These are phyloP conservation scores for Coelastrella sp. DNA, from an alignment of 139 green algal genomes.

Conservation along the genomic window DNA sequence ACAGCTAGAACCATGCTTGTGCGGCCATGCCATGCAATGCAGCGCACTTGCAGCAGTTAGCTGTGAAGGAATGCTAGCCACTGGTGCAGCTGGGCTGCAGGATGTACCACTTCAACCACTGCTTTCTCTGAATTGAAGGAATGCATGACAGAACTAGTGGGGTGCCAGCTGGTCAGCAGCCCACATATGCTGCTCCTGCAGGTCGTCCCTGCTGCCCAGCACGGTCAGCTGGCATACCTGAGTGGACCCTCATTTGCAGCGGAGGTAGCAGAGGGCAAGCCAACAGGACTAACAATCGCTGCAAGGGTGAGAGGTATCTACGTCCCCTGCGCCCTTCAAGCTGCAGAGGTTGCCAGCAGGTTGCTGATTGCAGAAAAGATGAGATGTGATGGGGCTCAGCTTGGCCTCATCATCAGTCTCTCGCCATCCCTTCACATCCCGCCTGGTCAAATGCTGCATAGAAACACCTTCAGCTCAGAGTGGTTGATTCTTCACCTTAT, in stretches of 20 bases:
- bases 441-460: no score
- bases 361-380: no score
- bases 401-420: no score
- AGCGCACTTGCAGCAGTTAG: no score
- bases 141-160: background rate
- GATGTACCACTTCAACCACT: background rate
- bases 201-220: conserved; percentile 1
- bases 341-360: no score
- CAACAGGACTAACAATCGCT: conserved; percentile 36
- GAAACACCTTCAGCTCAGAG: background rate
- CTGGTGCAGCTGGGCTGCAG: background rate
- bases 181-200: background rate
- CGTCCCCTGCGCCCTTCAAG: no score
- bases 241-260: conserved; percentile 27
- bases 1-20: no score
- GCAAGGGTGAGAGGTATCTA: conserved; percentile 8
- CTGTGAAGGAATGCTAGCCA: no score
- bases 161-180: background rate
- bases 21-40: no score
- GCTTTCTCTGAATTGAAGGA: no score
- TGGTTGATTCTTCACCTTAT: background rate
- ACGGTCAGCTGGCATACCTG: conserved; percentile 25
- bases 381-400: no score
- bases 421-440: no score
- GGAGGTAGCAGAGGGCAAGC: conserved; percentile 32